Evolutionary conservation across 768 basidiomycete species (phyloP).

Genomic region (Trametes villosa): DNA sequence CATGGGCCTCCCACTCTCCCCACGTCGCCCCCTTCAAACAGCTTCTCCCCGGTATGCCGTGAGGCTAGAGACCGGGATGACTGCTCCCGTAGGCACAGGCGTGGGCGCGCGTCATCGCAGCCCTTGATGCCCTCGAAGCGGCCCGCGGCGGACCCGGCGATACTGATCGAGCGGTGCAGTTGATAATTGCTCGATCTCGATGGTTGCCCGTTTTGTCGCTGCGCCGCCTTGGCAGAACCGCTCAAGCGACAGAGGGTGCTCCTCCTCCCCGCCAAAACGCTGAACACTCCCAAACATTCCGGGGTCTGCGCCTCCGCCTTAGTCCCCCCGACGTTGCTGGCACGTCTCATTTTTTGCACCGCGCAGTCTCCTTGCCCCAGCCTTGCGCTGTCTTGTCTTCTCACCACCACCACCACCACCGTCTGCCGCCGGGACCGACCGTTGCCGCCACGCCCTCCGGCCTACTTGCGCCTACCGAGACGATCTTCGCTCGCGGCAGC

Average conservation of each 20-base stretch:
- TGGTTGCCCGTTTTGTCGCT: slow-evolving; percentile 5
- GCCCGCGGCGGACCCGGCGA: slow-evolving; percentile 4
- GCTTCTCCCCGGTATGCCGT: too few species aligned
- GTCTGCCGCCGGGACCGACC: not conserved
- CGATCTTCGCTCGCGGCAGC: not conserved
- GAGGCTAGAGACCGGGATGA: too few species aligned
- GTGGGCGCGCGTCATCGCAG: not conserved
- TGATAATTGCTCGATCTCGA: not conserved
- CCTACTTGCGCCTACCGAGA: not conserved
- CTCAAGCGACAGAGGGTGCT: not conserved
- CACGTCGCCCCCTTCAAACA: too few species aligned
- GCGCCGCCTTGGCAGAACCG: not conserved
- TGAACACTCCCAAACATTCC: slow-evolving; percentile 7
- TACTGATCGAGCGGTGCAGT: slow-evolving; percentile 9
- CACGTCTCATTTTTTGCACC: not conserved
- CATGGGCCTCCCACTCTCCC: too few species aligned
- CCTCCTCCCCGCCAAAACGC: not conserved
- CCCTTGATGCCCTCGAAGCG: not conserved
- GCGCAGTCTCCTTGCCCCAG: not conserved
- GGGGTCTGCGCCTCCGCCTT: not conserved
- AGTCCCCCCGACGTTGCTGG: not conserved
- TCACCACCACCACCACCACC: not conserved
- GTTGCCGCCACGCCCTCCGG: not conserved
- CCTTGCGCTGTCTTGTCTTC: not conserved
- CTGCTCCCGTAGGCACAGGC: too few species aligned